Conservation (phyloP, 2,329 filamentous ascomycete genomes). For the Ophiobolus disseminans region DNA sequence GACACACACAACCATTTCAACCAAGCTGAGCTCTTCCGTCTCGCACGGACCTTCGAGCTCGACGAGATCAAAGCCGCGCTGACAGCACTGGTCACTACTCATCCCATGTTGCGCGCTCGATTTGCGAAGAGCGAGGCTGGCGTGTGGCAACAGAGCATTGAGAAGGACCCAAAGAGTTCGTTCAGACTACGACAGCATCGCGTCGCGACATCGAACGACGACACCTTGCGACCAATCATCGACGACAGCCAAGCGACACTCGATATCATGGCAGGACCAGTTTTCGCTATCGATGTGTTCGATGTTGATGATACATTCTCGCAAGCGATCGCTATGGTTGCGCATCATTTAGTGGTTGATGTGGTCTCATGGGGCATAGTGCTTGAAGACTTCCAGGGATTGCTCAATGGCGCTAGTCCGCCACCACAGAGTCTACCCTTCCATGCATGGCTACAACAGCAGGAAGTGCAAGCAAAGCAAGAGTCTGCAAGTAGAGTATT, state of each 20-base stretch:
- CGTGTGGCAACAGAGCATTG: conserved; percentile 44
- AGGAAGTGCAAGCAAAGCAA: conserved; percentile 37
- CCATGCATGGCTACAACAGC: conserved; percentile 46
- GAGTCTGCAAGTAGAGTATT: conserved; percentile 34
- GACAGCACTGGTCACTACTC: conserved; percentile 39
- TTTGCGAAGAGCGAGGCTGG: conserved; percentile 38
- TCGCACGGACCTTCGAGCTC: conserved; percentile 30
- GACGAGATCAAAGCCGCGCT: conserved; percentile 39
- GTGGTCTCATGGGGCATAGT: conserved; percentile 51
- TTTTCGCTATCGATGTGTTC: conserved; percentile 54
- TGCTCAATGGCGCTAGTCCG: conserved; percentile 35
- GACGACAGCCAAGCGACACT: conserved; percentile 41
- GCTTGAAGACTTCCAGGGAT: conserved; percentile 47
- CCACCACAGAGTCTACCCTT: conserved; percentile 44
- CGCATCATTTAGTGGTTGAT: conserved; percentile 48
- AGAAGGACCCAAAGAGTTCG: conserved; percentile 27
- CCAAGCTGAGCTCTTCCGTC: conserved; percentile 38
- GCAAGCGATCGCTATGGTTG: conserved; percentile 47
- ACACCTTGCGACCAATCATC: conserved; percentile 29
- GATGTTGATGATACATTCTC: conserved; percentile 41
- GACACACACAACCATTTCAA: conserved; percentile 41
- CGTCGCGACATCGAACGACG: conserved; percentile 15
- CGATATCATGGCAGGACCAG: conserved; percentile 44
- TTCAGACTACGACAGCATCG: conserved; percentile 36
- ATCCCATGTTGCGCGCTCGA: conserved; percentile 52